A percentile compares a stretch with the other conserved stretches of the same genome.
phyloP scores from a whole-genome alignment of 495 filamentous ascomycete genomes.

The Penicillium goetzii region DNA sequence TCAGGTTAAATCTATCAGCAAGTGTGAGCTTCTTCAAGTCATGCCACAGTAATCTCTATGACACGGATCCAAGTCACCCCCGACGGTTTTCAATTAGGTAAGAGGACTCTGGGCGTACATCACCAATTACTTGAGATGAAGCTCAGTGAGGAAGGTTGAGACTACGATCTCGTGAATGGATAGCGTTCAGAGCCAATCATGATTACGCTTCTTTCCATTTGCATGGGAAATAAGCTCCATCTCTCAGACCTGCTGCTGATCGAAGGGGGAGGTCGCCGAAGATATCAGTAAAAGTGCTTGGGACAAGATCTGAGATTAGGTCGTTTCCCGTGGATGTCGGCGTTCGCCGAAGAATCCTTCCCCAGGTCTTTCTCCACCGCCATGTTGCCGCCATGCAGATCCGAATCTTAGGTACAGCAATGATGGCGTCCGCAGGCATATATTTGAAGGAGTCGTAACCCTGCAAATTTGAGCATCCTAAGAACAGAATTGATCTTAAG shows the following conservation, averaged over 20 bases:
- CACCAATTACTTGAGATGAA: background rate
- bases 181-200: background rate
- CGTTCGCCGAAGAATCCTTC: conserved; percentile 12
- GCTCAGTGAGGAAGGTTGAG: background rate
- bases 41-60: background rate
- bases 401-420: conserved; percentile 12
- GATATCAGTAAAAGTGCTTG: background rate
- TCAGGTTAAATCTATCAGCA: background rate
- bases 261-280: background rate
- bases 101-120: background rate
- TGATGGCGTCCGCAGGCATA: background rate
- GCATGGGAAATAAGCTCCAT: background rate
- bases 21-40: background rate
- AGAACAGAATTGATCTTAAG: background rate
- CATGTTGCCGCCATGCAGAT: background rate
- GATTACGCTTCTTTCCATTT: background rate
- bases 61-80: background rate
- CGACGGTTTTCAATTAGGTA: background rate
- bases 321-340: conserved; percentile 14
- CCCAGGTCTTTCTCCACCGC: background rate
- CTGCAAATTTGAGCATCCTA: background rate
- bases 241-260: background rate
- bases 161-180: background rate
- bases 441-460: conserved; percentile 1
- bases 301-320: background rate